phyloP scores from a whole-genome alignment of 192 early-diverging fungal species.

The Rhizoclosmatium globosum region DNA sequence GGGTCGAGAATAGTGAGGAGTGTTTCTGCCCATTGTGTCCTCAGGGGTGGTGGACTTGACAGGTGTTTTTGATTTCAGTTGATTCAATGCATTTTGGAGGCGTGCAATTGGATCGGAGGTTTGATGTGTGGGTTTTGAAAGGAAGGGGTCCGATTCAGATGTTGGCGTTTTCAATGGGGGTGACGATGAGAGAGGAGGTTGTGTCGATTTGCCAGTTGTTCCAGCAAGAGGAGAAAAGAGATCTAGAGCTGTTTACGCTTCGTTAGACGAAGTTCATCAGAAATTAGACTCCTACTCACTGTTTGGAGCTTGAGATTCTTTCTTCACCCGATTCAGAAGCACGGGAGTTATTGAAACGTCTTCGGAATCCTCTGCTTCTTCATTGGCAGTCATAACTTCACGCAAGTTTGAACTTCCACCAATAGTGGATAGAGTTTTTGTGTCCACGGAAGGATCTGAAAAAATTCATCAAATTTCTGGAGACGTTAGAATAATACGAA shows the following conservation, averaged over 20 bases:
- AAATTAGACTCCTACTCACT: background rate
- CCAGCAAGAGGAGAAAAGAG: constrained; percentile 10
- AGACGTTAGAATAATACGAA: background rate
- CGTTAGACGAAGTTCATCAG: background rate
- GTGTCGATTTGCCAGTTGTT: background rate
- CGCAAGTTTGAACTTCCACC: background rate
- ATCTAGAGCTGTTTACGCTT: background rate
- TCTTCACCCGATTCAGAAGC: background rate
- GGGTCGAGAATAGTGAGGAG: background rate
- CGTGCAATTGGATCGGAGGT: constrained; percentile 17
- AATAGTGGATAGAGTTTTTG: background rate
- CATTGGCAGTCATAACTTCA: constrained; percentile 16
- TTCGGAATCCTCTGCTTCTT: constrained; percentile 2
- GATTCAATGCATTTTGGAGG: constrained; percentile 26
- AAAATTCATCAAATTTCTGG: background rate
- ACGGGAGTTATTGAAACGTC: background rate
- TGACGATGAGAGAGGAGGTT: background rate
- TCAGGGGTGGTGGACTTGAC: constrained; percentile 2
- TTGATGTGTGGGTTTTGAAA: background rate
- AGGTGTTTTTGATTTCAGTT: constrained; percentile 35
- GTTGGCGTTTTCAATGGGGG: background rate
- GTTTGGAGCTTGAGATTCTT: background rate
- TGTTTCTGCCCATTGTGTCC: background rate
- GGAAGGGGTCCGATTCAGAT: background rate
- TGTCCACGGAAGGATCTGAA: background rate